Percentiles rank a stretch among this genome's conserved stretches.
phyloP scores from a whole-genome alignment of 371 early-diverging fungal species.

The Choanephora cucurbitarum region DNA sequence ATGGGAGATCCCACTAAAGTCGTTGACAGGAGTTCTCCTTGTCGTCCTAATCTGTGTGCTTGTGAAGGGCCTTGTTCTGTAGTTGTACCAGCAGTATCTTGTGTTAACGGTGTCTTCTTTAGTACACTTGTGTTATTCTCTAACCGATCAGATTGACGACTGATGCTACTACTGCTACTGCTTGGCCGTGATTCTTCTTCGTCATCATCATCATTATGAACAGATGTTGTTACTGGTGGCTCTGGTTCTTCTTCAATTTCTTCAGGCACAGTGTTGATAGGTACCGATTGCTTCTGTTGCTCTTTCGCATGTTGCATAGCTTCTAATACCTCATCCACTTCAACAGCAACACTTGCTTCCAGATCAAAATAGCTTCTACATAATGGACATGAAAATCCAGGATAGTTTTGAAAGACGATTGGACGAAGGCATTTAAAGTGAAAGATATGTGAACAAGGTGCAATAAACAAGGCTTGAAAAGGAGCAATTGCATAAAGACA shows the following conservation, averaged over 20 bases:
- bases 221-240: constrained; percentile 1
- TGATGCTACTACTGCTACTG: background rate
- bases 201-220: constrained; percentile 17
- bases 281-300: constrained; percentile 3
- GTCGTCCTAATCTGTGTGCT: constrained; percentile 1
- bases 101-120: no score
- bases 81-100: no score
- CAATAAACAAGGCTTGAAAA: constrained; percentile 92
- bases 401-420: constrained; percentile 56
- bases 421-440: constrained; percentile 93
- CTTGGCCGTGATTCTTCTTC: constrained; percentile 7
- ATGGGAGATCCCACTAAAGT: constrained; percentile 18
- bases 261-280: constrained; percentile 16
- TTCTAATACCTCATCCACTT: constrained; percentile 60
- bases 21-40: constrained; percentile 14
- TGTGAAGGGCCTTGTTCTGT: background rate
- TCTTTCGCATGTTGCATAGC: constrained; percentile 17
- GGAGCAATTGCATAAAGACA: constrained; percentile 91
- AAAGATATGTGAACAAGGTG: constrained; percentile 96
- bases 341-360: constrained; percentile 77
- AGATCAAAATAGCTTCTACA: constrained; percentile 94
- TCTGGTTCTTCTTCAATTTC: constrained; percentile 5
- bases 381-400: constrained; percentile 92
- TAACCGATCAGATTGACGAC: background rate
- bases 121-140: no score